Percentiles rank a stretch among this genome's conserved stretches.
Conservation (phyloP, 2,329 filamentous ascomycete genomes). For the Colletotrichum acutatum region DNA sequence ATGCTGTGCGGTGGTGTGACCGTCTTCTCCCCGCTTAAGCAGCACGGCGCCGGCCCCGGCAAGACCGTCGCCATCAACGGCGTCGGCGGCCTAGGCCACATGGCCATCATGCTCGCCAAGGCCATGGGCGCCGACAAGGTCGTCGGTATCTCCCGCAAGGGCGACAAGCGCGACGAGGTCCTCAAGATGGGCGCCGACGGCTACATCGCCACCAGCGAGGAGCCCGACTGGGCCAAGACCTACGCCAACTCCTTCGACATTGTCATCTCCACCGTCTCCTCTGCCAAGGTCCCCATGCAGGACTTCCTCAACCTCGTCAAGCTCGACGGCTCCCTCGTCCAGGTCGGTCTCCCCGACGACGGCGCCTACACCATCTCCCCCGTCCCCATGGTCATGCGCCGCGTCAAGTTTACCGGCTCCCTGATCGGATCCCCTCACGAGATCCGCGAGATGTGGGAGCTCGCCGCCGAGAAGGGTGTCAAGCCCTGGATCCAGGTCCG, state of each 20-base stretch:
- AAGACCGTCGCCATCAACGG: constrained; percentile 75
- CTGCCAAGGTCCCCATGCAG: constrained; percentile 55
- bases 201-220: constrained; percentile 56
- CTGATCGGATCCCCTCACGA: constrained; percentile 62
- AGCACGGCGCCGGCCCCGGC: constrained; percentile 73
- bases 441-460: constrained; percentile 68
- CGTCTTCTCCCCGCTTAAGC: constrained; percentile 70
- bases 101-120: constrained; percentile 75
- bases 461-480: constrained; percentile 66
- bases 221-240: constrained; percentile 64
- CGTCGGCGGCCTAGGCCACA: constrained; percentile 76
- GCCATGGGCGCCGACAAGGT: constrained; percentile 73
- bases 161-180: constrained; percentile 65
- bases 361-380: constrained; percentile 53
- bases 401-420: constrained; percentile 59
- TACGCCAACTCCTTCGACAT: constrained; percentile 64
- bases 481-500: constrained; percentile 67
- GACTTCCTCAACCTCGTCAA: constrained; percentile 70
- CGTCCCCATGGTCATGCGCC: constrained; percentile 67
- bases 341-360: constrained; percentile 67
- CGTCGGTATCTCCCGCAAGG: constrained; percentile 67
- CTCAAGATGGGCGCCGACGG: constrained; percentile 66
- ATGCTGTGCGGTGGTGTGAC: constrained; percentile 80
- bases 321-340: constrained; percentile 67
- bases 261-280: constrained; percentile 68